phyloP scores from a whole-genome alignment of 2,329 filamentous ascomycete genomes.

The Aspergillus sojae region DNA sequence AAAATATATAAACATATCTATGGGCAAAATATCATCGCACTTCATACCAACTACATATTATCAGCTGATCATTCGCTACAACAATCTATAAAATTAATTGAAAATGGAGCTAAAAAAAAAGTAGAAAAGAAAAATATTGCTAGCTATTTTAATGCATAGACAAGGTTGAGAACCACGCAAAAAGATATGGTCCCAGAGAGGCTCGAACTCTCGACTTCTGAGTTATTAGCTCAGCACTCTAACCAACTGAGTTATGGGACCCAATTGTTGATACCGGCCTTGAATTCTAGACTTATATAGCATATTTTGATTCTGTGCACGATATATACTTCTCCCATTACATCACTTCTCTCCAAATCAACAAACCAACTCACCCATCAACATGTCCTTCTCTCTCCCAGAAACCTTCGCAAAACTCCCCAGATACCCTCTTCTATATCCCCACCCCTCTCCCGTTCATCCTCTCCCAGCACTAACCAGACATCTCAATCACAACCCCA shows the following conservation, averaged over 20 bases:
- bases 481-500: conserved; percentile 10
- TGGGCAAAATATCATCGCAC: neutral
- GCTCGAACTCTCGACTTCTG: conserved; percentile 9
- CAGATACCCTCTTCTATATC: conserved; percentile 33
- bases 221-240: conserved; percentile 8
- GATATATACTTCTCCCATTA: neutral
- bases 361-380: neutral
- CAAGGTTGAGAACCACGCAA: neutral
- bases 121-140: neutral
- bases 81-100: no score
- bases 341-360: conserved; percentile 1
- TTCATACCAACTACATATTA: no score
- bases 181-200: conserved; percentile 2
- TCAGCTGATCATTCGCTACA: no score
- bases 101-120: neutral
- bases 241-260: conserved; percentile 6
- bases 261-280: neutral
- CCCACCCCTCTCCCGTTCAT: conserved; percentile 35
- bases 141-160: no score
- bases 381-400: conserved; percentile 25
- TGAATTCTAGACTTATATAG: neutral
- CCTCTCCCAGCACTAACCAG: conserved; percentile 26
- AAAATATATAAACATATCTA: neutral
- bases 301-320: no score
- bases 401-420: conserved; percentile 30